Base-by-base conservation (phyloP, 129 eudicot genomes). In the Saussurea involucrata region DNA sequence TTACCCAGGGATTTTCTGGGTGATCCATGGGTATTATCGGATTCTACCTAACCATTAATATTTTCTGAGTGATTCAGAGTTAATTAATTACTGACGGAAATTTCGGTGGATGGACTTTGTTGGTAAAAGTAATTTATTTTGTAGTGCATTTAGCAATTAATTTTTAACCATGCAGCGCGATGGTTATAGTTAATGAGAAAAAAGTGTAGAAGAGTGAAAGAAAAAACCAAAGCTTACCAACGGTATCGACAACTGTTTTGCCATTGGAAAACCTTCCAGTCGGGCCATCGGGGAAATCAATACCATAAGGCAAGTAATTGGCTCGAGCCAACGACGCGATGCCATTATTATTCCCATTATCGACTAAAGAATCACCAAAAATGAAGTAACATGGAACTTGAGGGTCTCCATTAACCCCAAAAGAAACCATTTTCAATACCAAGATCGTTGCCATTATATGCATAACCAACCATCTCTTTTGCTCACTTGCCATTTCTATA, bases 341-440 rank as follows among this genome's bases (percentile, higher is more conserved):
- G 61, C 81, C 34, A 13, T 92, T 92, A 71, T 92, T 92, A 76
- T 92, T 92, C 24, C 97, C 97, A 46, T 89, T 92, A 67, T 92
- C 97, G 4, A 89, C 96, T 80, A 92, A 84, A 10, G 96, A 92
- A 74, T 92, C 97, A 1, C 97, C 97, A 69, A 89, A 92, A 18
- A 89, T 89, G 75, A 92, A 92, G 83, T 87, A 89, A 49, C 97
- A 89, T 8, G 97, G 97, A 63, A 92, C 97, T 84, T 87, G 92
- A 6, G 92, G 95, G 37, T 78, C 84, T 18, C 83, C 90, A 24
- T 74, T 81, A 74, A 81, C 84, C 27, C 71, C 81, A 69, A 31
- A 63, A 63, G 73, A 49, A 10, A 76, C 36, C 77, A 61, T 61
- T 72, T 69, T 22, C 32, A 81, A 69, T 24, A 18, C 78, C 29